Evolutionary conservation across 768 basidiomycete species (phyloP), one percentile per base, ranked within the genome.

Genomic region (Pulveroboletus sp.): DNA sequence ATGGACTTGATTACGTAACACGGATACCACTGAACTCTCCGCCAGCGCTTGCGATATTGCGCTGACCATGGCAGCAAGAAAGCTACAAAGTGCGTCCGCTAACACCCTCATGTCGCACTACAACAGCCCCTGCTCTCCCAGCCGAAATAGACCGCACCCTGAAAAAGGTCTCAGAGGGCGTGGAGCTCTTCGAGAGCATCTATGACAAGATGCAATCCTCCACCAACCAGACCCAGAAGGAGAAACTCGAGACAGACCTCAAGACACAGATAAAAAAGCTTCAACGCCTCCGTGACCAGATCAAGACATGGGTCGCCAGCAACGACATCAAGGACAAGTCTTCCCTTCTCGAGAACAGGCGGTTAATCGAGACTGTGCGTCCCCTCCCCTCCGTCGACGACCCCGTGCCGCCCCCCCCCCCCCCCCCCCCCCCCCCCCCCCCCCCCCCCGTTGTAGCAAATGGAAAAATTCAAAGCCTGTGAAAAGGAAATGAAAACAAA

Each of bases 401-500:
- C 36, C 7, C 31, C 8, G 26, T 53, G 8, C 44, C n/a, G n/a
- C n/a, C n/a, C n/a, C n/a, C n/a, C n/a, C n/a, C n/a, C n/a, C n/a
- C n/a, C n/a, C n/a, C n/a, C n/a, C n/a, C n/a, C n/a, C n/a, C n/a
- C n/a, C n/a, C n/a, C n/a, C n/a, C n/a, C n/a, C n/a, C n/a, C n/a
- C n/a, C n/a, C n/a, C n/a, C n/a, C 17, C 14, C 39, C 51, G 49
- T 51, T 53, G 49, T 70, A 98, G 96, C 96, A 98, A 98, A 99
- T 99, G 96, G 96, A 99, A 76, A 94, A 93, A 67, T 99, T 99
- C 82, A 99, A 99, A 64, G 95, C 95, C 21, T 93, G 94, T 73
- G 96, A 99, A 75, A 99, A 98, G 76, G 96, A 99, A 73, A 98
- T 98, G 95, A 99, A 99, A 80, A 98, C 96, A 51, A 99, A 99